Conservation (phyloP, 208 protist species). For the Trypanosoma avium region DNA sequence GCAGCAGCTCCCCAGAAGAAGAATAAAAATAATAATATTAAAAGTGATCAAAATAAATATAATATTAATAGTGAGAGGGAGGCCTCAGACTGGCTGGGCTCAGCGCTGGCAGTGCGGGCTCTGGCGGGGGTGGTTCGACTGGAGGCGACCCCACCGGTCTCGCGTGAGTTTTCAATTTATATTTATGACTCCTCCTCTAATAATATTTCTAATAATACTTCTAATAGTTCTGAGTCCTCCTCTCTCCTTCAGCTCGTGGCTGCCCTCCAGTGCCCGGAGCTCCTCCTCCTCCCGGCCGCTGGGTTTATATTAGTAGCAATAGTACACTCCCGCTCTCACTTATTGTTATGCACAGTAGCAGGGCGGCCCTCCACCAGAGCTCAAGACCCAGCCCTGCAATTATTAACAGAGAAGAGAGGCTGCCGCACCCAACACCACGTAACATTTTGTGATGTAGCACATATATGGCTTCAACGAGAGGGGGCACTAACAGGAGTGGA, state of each 20-base stretch:
- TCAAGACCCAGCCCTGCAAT: conserved; percentile 65
- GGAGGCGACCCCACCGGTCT: too few relatives aligned
- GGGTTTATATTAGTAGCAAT: conserved; percentile 36
- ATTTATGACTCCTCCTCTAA: too few relatives aligned
- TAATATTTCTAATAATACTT: too few relatives aligned
- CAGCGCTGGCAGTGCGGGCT: too few relatives aligned
- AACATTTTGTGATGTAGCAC: conserved; percentile 59
- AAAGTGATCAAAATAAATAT: not conserved
- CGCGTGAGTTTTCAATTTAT: too few relatives aligned
- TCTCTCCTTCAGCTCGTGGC: conserved; percentile 34
- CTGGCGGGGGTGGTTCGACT: too few relatives aligned
- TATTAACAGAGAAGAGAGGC: conserved; percentile 1
- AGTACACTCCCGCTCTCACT: conserved; percentile 26
- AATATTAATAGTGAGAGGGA: not conserved
- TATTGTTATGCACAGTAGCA: conserved; percentile 39
- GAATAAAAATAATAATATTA: not conserved
- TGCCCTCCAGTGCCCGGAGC: conserved; percentile 38
- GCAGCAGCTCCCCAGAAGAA: not conserved
- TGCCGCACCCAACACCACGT: conserved; percentile 34
- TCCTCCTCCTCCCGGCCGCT: conserved; percentile 23
- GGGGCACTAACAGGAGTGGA: too few relatives aligned
- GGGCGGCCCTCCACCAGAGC: conserved; percentile 38
- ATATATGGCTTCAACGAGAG: conserved; percentile 33
- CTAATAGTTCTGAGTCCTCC: not conserved
- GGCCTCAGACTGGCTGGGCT: conserved; percentile 4